Conservation (phyloP, 345 rosid species). For the Hevea brasiliensis region DNA sequence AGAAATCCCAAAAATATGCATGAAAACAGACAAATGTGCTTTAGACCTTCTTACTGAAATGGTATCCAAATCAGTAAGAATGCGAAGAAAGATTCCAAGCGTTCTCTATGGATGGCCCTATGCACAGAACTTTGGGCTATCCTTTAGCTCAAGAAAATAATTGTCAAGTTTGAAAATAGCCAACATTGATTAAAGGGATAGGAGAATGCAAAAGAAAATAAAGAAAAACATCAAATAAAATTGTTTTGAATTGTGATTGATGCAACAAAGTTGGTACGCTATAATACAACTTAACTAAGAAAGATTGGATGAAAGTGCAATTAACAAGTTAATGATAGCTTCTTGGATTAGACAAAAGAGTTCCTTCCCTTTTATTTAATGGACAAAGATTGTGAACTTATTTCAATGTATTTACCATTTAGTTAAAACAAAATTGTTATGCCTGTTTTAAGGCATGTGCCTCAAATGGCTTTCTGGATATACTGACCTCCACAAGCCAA, state of each 20-base stretch:
- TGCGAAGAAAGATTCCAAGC: background rate
- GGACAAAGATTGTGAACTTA: background rate
- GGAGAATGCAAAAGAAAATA: background rate
- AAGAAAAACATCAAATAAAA: background rate
- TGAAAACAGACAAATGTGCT: background rate
- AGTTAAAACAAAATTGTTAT: background rate
- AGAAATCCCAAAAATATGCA: background rate
- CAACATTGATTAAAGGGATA: background rate
- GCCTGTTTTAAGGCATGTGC: background rate
- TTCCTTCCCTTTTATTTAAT: background rate
- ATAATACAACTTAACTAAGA: background rate
- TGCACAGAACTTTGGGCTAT: background rate
- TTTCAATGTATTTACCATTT: background rate
- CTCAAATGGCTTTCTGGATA: slow-evolving; percentile 4
- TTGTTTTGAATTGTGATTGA: background rate
- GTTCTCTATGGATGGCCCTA: background rate
- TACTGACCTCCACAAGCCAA: slow-evolving; percentile 93
- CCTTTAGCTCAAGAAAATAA: background rate
- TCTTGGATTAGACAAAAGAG: background rate
- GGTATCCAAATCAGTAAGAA: background rate
- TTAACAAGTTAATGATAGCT: background rate
- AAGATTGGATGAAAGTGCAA: background rate
- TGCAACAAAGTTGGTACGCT: background rate
- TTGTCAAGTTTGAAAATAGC: background rate
- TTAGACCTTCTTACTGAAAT: background rate